Base-by-base conservation (phyloP, 495 filamentous ascomycete species). In the Xylaria castorea region DNA sequence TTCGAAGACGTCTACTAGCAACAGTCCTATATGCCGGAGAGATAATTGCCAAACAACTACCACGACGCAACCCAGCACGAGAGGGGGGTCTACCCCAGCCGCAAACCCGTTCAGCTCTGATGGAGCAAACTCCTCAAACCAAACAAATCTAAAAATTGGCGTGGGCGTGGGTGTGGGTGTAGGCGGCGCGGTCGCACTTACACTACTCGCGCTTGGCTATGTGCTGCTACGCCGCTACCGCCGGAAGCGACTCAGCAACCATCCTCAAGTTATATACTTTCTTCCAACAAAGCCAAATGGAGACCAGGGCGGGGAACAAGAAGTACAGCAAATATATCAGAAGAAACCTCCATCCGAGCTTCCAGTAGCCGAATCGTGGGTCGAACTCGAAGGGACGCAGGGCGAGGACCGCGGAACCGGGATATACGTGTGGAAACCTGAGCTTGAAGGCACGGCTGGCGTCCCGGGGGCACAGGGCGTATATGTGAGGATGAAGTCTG, bases 381-480 rank as follows among this genome's bases (percentile, higher is more conserved):
- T 7, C 46, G 66, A 69, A 30, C 51, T 69, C 51, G 51, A 69
- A 11, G 66, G 66, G 36, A 69, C 51, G 6, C 66, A 12, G 8
- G 51, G 11, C 36, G 66, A 69, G 12, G 51, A 32, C 11, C 34
- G 20, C 20, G 66, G 66, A 32, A 1, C 50, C 4, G 66, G 66
- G 11, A 69, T 69, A 14, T 69, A 69, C 27, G 51, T 60, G 3
- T 44, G 55, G 66, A 69, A 69, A 32, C 66, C 66, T 25, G 66
- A 69, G 22, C 66, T 69, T 34, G 66, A 69, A 30, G 66, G 66
- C 18, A 69, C 66, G 14, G 22, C 55, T 20, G 66, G 66, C 6
- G 8, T n/a, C 1, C 16, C 36, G 16, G 66, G 22, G 1, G 34
- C 27, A 8, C n/a, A 32, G 27, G 66, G 51, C 16, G 22, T 69